Evolutionary conservation across 495 filamentous ascomycete genomes (phyloP).

Genomic region (Hyaloscypha finlandica): DNA sequence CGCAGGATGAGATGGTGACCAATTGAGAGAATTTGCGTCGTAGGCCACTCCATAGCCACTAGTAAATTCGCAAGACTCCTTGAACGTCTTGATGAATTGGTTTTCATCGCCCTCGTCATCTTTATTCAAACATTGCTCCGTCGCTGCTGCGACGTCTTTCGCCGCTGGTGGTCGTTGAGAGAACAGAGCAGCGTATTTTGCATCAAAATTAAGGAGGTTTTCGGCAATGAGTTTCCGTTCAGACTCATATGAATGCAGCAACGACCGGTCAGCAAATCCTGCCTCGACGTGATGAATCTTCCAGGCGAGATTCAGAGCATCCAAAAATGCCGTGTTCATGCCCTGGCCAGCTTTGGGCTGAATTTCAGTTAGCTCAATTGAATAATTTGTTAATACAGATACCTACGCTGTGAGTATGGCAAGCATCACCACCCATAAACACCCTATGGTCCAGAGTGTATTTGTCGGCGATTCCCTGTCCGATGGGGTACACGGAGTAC

Average conservation of each 20-base stretch:
- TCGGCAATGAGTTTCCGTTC: conserved; percentile 73
- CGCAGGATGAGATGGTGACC: conserved; percentile 68
- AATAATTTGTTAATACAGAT: neutral
- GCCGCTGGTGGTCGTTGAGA: conserved; percentile 58
- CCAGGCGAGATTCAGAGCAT: conserved; percentile 83
- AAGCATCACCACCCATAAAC: conserved; percentile 80
- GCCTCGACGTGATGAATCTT: conserved; percentile 73
- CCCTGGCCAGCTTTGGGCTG: conserved; percentile 80
- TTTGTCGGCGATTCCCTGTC: conserved; percentile 68
- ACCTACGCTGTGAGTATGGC: conserved; percentile 71
- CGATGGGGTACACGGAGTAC: conserved; percentile 72
- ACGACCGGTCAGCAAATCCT: conserved; percentile 54
- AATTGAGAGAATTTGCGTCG: conserved; percentile 60
- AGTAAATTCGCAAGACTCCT: conserved; percentile 71
- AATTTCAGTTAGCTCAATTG: conserved; percentile 29
- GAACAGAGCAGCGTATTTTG: conserved; percentile 69
- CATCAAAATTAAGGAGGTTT: conserved; percentile 72
- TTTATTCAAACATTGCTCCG: conserved; percentile 32
- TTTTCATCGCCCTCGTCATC: conserved; percentile 50
- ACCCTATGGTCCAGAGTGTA: conserved; percentile 69
- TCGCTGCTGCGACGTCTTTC: conserved; percentile 48
- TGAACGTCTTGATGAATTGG: conserved; percentile 71
- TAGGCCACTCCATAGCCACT: conserved; percentile 72
- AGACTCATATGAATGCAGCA: conserved; percentile 71
- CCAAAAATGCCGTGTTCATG: conserved; percentile 84